Conservation (phyloP, 805 yeast genomes). For the Wickerhamiella lipophila region DNA sequence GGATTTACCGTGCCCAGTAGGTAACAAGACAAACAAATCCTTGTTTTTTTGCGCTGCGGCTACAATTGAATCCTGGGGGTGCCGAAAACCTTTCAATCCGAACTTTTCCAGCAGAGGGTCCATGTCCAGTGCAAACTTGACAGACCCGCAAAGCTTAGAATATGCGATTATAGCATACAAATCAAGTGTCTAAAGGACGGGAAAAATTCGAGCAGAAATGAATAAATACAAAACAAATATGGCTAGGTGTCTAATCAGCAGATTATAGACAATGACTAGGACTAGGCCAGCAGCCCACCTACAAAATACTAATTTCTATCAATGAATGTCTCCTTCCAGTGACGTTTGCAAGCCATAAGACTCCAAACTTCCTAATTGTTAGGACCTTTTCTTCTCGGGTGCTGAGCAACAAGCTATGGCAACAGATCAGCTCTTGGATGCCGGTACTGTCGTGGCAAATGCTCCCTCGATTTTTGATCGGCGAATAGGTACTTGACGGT, state of each 20-base stretch:
- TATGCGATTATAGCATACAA: too few relatives aligned
- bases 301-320: too few relatives aligned
- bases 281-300: too few relatives aligned
- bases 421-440: conserved; percentile 26
- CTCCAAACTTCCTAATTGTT: conserved; percentile 28
- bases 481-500: conserved; percentile 14
- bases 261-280: too few relatives aligned
- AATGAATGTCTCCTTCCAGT: conserved; percentile 28
- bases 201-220: neutral
- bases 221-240: neutral
- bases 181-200: too few relatives aligned
- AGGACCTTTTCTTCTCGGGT: conserved; percentile 27
- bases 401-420: conserved; percentile 25
- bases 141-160: neutral
- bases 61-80: conserved; percentile 21
- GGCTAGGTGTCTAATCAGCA: too few relatives aligned
- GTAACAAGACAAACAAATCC: conserved; percentile 91
- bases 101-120: conserved; percentile 16
- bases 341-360: conserved; percentile 27
- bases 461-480: conserved; percentile 29
- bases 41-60: conserved; percentile 34
- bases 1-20: conserved; percentile 97
- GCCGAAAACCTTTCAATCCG: conserved; percentile 20
- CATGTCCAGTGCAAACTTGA: neutral
- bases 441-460: conserved; percentile 29